Evolutionary conservation across 768 basidiomycete species (phyloP), one percentile per base, ranked within the genome.

Genomic region (Lyophyllum semitale): DNA sequence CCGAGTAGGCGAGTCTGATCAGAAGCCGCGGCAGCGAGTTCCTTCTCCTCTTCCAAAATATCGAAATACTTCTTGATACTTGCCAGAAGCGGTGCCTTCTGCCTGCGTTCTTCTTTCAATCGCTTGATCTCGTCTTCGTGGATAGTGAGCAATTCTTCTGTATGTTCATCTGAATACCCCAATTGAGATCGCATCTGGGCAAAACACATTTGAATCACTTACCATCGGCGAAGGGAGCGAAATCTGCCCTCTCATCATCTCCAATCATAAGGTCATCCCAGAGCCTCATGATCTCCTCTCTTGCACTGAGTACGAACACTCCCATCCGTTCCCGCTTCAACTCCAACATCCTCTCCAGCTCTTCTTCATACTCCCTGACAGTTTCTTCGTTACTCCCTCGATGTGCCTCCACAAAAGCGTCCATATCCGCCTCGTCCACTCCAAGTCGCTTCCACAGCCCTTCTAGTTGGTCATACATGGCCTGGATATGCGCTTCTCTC

Each of bases 391-490:
- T 92, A 62, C 86, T 89, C 3, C 96, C 96, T 26, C 91, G 78
- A 67, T 96, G 80, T 15, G 77, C 78, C 55, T 98, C 93, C 0
- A 98, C 89, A 65, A 99, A 99, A n/a, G 80, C 84, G 63, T 98
- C 93, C 84, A 95, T 93, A 42, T 88, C 88, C 0, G 70, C 72
- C 45, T 95, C 91, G 0, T 80, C 69, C 4, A 96, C 85, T 13
- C 93, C 95, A 55, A 98, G 78, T 53, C 95, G 75, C 55, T 80
- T 81, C 96, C 96, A 99, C 3, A 98, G 80, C 0, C 85, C 85
- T 67, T 96, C 95, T 1, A 99, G 80, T 59, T 93, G 86, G 69
- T 98, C 94, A 65, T 95, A 99, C 78, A 98, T 88, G 0, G 87
- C 81, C 68, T 99, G 96, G 27, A 99, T 98, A 59, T 88, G 85